These are phyloP conservation scores for Polytolypa hystricis DNA, from an alignment of 2,329 filamentous ascomycete genomes.

Conservation along the genomic window DNA sequence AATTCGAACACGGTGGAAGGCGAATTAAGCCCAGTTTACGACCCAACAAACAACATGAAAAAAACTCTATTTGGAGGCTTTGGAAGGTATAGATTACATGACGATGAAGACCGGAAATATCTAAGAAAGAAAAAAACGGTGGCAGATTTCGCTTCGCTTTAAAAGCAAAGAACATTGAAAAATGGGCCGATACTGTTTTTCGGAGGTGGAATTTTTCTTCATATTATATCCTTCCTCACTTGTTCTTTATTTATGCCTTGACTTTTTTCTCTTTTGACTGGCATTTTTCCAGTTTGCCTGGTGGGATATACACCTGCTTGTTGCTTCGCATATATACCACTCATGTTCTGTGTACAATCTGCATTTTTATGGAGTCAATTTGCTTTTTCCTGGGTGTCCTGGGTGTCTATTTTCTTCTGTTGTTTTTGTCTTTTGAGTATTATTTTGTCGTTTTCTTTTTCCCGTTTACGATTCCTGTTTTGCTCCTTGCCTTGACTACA, in stretches of 20 bases:
- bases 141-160: background rate
- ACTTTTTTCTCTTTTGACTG: background rate
- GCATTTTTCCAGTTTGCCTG: background rate
- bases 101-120: slow-evolving; percentile 3
- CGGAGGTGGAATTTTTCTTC: background rate
- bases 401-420: background rate
- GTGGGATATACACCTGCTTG: slow-evolving; percentile 2
- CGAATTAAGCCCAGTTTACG: too few species aligned
- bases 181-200: too few species aligned
- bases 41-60: background rate
- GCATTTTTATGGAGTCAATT: slow-evolving; percentile 4
- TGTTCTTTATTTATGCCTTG: background rate
- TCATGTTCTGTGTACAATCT: slow-evolving; percentile 5
- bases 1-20: too few species aligned
- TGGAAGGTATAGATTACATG: slow-evolving; percentile 4
- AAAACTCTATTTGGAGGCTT: slow-evolving; percentile 1
- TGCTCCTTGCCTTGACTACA: background rate
- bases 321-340: slow-evolving; percentile 5
- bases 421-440: background rate
- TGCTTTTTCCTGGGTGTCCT: slow-evolving; percentile 1
- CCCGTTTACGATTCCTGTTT: too few species aligned
- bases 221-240: background rate
- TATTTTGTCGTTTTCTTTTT: background rate
- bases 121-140: slow-evolving; percentile 1
- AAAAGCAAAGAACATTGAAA: background rate